These are phyloP conservation scores for Xylariaceae sp. DNA, from an alignment of 2,329 filamentous ascomycete genomes.

Conservation along the genomic window DNA sequence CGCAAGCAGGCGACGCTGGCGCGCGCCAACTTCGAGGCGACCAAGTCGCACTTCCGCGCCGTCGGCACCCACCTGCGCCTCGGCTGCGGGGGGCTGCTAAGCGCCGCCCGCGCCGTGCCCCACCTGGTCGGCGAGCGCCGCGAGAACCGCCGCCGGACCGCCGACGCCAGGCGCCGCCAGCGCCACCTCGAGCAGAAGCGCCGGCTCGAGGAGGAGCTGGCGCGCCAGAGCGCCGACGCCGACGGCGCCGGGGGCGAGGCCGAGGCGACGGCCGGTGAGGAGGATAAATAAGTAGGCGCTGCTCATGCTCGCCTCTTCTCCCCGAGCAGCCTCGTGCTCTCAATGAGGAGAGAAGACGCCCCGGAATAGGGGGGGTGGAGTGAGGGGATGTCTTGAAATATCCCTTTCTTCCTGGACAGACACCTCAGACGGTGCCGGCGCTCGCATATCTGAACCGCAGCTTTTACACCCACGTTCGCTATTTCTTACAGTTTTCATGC, in stretches of 20 bases:
- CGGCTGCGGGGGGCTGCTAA: conserved; percentile 24
- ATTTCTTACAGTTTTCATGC: too few species aligned
- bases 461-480: too few species aligned
- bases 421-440: too few species aligned
- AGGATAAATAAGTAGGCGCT: too few species aligned
- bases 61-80: conserved; percentile 26
- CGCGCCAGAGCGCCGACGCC: conserved; percentile 2
- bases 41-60: conserved; percentile 30
- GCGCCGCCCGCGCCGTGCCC: conserved; percentile 23
- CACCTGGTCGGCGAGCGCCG: conserved; percentile 30
- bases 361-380: too few species aligned
- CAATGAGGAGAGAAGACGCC: too few species aligned
- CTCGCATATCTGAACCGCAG: too few species aligned
- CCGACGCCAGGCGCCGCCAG: conserved; percentile 22
- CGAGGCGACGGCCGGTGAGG: too few species aligned
- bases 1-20: conserved; percentile 32
- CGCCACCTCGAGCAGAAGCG: conserved; percentile 26
- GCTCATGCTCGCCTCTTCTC: too few species aligned
- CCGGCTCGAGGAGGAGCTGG: conserved; percentile 24
- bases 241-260: too few species aligned
- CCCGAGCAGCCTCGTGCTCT: neutral
- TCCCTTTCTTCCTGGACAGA: too few species aligned
- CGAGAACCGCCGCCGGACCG: conserved; percentile 21
- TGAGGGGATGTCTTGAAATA: too few species aligned
- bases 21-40: conserved; percentile 28